Conservation (phyloP, 177 flowering plant species). For the Vitis hybrid region DNA sequence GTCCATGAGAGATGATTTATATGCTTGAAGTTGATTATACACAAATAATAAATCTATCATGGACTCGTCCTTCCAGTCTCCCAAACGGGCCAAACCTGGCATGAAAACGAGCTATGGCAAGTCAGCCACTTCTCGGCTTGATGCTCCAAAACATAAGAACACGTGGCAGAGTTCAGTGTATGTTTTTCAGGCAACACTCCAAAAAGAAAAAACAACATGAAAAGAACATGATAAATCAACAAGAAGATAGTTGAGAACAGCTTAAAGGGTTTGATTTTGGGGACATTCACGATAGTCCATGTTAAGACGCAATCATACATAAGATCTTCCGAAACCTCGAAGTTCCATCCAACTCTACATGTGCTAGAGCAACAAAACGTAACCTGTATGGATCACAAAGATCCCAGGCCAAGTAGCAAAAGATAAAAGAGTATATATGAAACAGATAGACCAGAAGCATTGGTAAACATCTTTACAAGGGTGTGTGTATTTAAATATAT, state of each 20-base stretch:
- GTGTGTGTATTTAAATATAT: slow-evolving; percentile 25
- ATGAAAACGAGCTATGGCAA: no score
- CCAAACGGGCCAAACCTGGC: no score
- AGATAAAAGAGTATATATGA: slow-evolving; percentile 20
- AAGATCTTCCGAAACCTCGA: slow-evolving; percentile 39
- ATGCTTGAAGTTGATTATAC: background rate
- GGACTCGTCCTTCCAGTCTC: no score
- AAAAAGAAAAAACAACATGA: background rate
- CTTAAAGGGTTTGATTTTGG: background rate
- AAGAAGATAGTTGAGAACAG: background rate
- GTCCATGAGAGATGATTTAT: background rate
- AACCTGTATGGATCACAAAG: slow-evolving; percentile 19
- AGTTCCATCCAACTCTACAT: slow-evolving; percentile 45
- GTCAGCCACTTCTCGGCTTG: no score
- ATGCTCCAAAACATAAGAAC: no score
- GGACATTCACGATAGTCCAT: slow-evolving; percentile 5
- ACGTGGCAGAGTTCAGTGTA: no score
- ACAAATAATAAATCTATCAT: background rate
- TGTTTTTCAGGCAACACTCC: background rate
- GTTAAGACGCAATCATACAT: slow-evolving; percentile 8
- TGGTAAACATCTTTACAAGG: slow-evolving; percentile 25
- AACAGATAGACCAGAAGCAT: slow-evolving; percentile 17
- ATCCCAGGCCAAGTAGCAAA: slow-evolving; percentile 23
- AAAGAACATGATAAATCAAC: background rate
- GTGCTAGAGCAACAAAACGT: slow-evolving; percentile 20